Conservation (phyloP, 768 basidiomycete species). For the Leccinellum albellum region DNA sequence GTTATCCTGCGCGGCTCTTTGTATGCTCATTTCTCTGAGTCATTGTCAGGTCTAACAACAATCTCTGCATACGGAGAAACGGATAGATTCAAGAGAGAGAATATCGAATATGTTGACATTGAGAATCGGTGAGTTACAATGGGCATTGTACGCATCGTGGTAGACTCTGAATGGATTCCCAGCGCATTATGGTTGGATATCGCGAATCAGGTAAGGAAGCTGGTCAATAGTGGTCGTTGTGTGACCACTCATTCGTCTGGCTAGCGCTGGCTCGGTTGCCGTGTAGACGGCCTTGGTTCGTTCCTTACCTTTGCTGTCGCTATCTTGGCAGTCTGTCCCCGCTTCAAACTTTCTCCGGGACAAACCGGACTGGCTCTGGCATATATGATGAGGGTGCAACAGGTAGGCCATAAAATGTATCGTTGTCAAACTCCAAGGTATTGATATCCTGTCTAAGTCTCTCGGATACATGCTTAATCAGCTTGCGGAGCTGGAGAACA, state of each 20-base stretch:
- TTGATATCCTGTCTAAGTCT: slow-evolving; percentile 32
- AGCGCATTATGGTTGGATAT: slow-evolving; percentile 85
- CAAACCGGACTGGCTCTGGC: slow-evolving; percentile 76
- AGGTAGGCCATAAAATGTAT: slow-evolving; percentile 37
- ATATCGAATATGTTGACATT: slow-evolving; percentile 68
- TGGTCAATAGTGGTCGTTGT: neutral
- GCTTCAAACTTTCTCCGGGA: slow-evolving; percentile 72
- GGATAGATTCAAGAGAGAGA: slow-evolving; percentile 72
- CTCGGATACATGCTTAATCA: slow-evolving; percentile 78
- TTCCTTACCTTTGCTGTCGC: slow-evolving; percentile 73
- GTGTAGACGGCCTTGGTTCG: slow-evolving; percentile 81
- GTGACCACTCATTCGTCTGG: neutral
- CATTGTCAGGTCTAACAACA: slow-evolving; percentile 78
- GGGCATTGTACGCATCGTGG: neutral
- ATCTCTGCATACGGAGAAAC: slow-evolving; percentile 85
- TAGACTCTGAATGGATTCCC: neutral
- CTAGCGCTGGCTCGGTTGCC: slow-evolving; percentile 81
- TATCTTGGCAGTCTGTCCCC: slow-evolving; percentile 70
- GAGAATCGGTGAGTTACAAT: slow-evolving; percentile 65
- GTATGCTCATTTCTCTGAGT: slow-evolving; percentile 92
- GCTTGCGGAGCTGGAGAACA: slow-evolving; percentile 83
- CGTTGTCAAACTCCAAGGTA: neutral
- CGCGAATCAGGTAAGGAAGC: slow-evolving; percentile 60
- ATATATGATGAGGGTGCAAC: slow-evolving; percentile 77
- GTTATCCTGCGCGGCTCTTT: slow-evolving; percentile 81